Conservation (phyloP, 2,329 filamentous ascomycete species). For the Torrubiella hemipterigena region DNA sequence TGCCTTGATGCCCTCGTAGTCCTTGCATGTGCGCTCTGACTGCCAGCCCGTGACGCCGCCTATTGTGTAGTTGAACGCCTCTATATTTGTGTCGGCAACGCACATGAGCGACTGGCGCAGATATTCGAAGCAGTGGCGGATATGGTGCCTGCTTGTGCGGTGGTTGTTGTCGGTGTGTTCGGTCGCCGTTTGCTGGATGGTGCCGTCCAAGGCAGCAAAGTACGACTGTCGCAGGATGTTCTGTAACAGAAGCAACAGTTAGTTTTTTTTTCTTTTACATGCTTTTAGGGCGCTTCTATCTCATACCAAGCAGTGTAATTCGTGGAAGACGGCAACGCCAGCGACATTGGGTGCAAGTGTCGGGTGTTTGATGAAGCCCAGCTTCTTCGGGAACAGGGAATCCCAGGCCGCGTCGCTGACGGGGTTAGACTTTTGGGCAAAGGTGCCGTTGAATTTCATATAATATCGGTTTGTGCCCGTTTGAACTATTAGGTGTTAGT, state of each 20-base stretch:
- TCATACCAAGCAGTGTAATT: not conserved
- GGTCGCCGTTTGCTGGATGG: not conserved
- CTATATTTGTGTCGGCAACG: constrained; percentile 29
- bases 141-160: constrained; percentile 23
- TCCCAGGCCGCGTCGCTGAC: not conserved
- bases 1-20: not conserved
- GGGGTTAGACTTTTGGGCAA: too few relatives aligned
- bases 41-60: too few relatives aligned
- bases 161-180: not conserved
- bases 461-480: not conserved
- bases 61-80: constrained; percentile 12
- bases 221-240: too few relatives aligned
- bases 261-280: too few relatives aligned
- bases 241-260: too few relatives aligned
- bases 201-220: too few relatives aligned
- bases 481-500: not conserved
- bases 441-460: not conserved
- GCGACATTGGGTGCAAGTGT: not conserved
- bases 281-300: too few relatives aligned
- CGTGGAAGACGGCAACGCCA: not conserved
- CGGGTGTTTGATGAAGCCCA: not conserved
- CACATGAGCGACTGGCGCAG: constrained; percentile 33
- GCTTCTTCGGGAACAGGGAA: not conserved
- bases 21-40: not conserved
- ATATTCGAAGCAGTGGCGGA: constrained; percentile 35